phyloP scores from a whole-genome alignment of 805 yeast genomes.

The Kockiozyma suomiensis region DNA sequence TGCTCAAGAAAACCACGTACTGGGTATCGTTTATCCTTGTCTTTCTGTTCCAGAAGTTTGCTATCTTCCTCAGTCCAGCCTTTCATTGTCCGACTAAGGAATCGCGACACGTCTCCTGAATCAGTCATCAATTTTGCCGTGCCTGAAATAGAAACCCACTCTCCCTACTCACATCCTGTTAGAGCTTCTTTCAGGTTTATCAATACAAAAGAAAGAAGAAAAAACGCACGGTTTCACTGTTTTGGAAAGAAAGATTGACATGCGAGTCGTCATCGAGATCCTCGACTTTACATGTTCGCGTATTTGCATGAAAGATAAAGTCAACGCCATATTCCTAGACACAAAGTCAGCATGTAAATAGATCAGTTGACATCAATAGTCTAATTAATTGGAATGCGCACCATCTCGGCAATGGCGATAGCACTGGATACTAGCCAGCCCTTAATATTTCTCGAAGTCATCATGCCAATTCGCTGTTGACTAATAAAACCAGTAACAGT shows the following conservation, averaged over 20 bases:
- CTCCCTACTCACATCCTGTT: constrained; percentile 26
- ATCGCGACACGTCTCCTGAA: constrained; percentile 10
- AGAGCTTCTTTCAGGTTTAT: too few relatives aligned
- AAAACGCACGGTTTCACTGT: constrained; percentile 24
- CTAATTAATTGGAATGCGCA: too few relatives aligned
- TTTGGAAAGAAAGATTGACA: constrained; percentile 27
- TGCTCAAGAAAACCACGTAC: too few relatives aligned
- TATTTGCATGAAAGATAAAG: constrained; percentile 27
- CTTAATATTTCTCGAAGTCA: constrained; percentile 19
- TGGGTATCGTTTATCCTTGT: constrained; percentile 5
- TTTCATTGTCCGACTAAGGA: constrained; percentile 14
- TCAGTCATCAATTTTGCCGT: constrained; percentile 21
- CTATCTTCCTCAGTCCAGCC: constrained; percentile 18
- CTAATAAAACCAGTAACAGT: constrained; percentile 16
- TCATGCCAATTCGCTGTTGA: constrained; percentile 29
- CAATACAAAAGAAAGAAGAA: neutral
- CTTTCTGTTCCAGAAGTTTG: neutral
- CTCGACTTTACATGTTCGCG: constrained; percentile 21
- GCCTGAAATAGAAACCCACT: constrained; percentile 31
- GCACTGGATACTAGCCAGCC: constrained; percentile 29
- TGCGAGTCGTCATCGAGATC: constrained; percentile 27
- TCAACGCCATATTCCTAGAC: constrained; percentile 27
- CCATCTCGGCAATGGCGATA: constrained; percentile 23
- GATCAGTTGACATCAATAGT: too few relatives aligned
- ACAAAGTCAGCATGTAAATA: neutral